Conservation (phyloP, 176 grass and related monocot species). For the Cenchrus fungigraminus region DNA sequence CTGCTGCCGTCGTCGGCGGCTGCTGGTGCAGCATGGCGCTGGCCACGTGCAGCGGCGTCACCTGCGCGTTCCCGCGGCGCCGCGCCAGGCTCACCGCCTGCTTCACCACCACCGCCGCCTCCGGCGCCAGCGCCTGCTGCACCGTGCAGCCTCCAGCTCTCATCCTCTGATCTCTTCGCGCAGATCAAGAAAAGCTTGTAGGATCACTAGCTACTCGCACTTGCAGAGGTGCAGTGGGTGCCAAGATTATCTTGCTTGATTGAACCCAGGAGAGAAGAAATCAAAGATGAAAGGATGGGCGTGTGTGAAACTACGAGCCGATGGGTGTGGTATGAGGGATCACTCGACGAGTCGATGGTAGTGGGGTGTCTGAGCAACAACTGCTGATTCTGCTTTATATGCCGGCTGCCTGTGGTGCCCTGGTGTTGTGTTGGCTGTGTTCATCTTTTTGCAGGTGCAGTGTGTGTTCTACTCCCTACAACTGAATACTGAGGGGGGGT, state of each 20-base stretch:
- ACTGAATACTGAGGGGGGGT: not conserved
- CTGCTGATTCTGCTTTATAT: constrained; percentile 49
- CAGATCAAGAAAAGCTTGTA: not conserved
- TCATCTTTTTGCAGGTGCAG: constrained; percentile 41
- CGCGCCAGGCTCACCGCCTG: constrained; percentile 75
- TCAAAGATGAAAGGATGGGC: not conserved
- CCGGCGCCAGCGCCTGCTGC: constrained; percentile 71
- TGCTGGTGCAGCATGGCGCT: constrained; percentile 69
- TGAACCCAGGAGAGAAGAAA: not conserved
- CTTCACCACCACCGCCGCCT: constrained; percentile 68
- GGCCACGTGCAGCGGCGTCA: constrained; percentile 89
- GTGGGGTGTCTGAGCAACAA: not conserved
- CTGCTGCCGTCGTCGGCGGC: not conserved
- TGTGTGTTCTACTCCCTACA: not conserved
- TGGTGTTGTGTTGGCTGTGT: constrained; percentile 31
- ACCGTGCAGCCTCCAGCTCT: constrained; percentile 70
- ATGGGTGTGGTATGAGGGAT: constrained; percentile 20
- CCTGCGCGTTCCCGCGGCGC: constrained; percentile 75
- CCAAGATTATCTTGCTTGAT: not conserved
- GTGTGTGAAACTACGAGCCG: not conserved
- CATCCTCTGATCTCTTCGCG: constrained; percentile 36
- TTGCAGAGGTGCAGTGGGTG: not conserved
- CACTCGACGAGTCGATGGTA: constrained; percentile 16
- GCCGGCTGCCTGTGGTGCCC: not conserved
- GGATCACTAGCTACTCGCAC: not conserved